Conservation (phyloP, 78 protist species). For the Guillardia theta region DNA sequence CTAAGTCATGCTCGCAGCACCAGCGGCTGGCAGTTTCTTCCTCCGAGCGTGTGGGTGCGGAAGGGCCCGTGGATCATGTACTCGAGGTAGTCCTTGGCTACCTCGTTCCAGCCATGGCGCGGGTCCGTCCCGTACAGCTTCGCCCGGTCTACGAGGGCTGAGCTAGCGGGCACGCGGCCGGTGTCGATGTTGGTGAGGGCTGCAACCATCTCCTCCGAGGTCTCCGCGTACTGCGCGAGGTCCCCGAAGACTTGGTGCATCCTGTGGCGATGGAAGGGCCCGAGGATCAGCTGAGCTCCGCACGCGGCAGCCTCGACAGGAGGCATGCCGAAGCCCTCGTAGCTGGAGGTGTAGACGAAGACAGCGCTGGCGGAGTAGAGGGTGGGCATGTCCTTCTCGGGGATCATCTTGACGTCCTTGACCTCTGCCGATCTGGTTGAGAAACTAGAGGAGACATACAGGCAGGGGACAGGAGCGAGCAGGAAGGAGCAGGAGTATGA, state of each 20-base stretch:
- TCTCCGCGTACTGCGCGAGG: background rate
- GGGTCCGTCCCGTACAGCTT: background rate
- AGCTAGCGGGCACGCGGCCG: background rate
- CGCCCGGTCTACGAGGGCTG: background rate
- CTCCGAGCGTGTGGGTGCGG: background rate
- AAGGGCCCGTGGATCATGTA: background rate
- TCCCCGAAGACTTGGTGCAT: background rate
- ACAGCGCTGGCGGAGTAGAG: background rate
- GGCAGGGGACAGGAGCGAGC: too few relatives aligned
- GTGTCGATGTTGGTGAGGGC: background rate
- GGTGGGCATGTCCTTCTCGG: background rate
- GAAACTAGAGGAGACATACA: too few relatives aligned
- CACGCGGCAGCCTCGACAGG: background rate
- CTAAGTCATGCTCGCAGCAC: background rate
- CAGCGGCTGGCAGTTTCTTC: background rate
- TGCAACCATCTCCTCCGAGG: background rate
- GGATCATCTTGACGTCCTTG: too few relatives aligned
- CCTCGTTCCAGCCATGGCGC: background rate
- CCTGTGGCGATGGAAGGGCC: background rate
- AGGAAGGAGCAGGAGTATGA: too few relatives aligned
- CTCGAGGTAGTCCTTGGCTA: slow-evolving; percentile 22
- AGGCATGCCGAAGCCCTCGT: background rate
- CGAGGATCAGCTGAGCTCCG: background rate
- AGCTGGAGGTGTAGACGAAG: background rate
- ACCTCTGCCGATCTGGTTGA: too few relatives aligned